Base-by-base conservation (phyloP, 108 stramenopile species). In the Craspedostauros australis region DNA sequence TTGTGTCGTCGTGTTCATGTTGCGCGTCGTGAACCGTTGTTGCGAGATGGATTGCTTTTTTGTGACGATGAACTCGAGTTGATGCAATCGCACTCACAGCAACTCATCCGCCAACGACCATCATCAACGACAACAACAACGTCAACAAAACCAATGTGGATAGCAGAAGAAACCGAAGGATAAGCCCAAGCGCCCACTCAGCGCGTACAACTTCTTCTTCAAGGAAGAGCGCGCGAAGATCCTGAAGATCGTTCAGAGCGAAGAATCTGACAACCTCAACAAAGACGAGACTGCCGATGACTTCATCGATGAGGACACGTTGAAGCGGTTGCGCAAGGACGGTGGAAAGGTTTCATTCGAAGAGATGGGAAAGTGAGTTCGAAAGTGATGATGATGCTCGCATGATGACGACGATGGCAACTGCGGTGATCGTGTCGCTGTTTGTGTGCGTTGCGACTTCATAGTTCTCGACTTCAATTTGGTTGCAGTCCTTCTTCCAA, bases 191-290 rank as follows among this genome's bases (percentile, higher is more conserved):
- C 57, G 78, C 11, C 78, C 78, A 12, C 52, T 76, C 42, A 75
- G 71, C 64, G 79, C 79, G 12, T 80, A 80, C 64, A 80, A 80
- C 54, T 80, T 73, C 43, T 80, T 80, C 44, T 80, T 80, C 64
- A 80, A 80, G 43, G 72, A 76, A 52, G 75, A 80, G 40, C 67
- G 75, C 25, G 75, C 66, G 62, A 80, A 76, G 64, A 80, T 80
- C 39, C 54, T 80, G 38, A 65, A 73, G 60, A 62, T 74, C 15
- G 69, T 80, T 6, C 67, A 66, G 6, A 66, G 72, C 0, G 79
- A 76, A 29, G 74, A 75, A 27, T 45, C 44, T 5, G 64, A 54
- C 32, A 63, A 62, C 2, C 60, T 66, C 39, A 23, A 61, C n/a
- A 63, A 70, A 2, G 72, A 76, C 31, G 66, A 70, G n/a, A 64